Conservation (phyloP, 257 asterid species). For the Schizonepeta tenuifolia region DNA sequence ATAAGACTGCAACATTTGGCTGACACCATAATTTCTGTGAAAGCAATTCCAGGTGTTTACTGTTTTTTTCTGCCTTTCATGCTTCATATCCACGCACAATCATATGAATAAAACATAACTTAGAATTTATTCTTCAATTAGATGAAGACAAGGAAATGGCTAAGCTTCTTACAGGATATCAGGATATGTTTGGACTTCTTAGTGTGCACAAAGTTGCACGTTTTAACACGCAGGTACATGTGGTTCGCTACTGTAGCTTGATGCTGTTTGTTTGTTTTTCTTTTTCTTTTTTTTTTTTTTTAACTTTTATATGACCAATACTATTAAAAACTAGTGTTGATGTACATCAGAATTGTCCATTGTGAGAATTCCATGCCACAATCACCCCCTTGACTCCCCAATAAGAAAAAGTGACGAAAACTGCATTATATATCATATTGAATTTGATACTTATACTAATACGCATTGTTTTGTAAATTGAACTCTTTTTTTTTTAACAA, state of each 20-base stretch:
- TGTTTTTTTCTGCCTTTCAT: constrained; percentile 21
- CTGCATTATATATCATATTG: background rate
- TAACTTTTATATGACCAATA: background rate
- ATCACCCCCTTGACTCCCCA: background rate
- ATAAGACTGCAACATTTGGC: constrained; percentile 97
- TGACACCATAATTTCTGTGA: constrained; percentile 83
- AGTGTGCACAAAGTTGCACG: constrained; percentile 91
- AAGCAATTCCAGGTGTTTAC: constrained; percentile 80
- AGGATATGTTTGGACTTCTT: constrained; percentile 96
- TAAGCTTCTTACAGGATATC: constrained; percentile 92
- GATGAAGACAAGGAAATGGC: constrained; percentile 97
- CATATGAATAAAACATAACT: constrained; percentile 9
- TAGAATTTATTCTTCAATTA: constrained; percentile 41
- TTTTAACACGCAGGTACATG: constrained; percentile 78
- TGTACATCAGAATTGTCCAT: background rate
- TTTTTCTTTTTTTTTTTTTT: too few relatives aligned
- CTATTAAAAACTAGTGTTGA: background rate
- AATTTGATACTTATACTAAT: background rate
- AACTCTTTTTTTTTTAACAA: too few relatives aligned
- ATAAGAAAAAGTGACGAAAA: background rate
- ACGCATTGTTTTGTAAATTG: too few relatives aligned
- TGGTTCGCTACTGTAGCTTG: constrained; percentile 20
- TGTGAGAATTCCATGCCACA: background rate
- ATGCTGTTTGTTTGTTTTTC: background rate
- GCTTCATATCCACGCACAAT: background rate